phyloP scores from a whole-genome alignment of 2,329 filamentous ascomycete species.

The Ophiocordyceps camponoti-leonardi region DNA sequence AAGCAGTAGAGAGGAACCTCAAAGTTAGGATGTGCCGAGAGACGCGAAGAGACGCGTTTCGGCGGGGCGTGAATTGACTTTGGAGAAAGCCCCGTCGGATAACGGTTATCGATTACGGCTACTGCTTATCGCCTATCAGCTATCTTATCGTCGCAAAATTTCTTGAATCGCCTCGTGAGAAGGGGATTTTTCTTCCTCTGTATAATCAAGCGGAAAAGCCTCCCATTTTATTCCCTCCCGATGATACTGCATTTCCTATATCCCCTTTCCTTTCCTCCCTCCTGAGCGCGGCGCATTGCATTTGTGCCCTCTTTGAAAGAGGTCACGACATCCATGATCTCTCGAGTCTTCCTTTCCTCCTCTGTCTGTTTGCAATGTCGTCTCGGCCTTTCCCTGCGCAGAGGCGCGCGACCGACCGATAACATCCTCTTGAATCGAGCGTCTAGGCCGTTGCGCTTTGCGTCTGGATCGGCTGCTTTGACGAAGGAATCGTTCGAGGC shows the following conservation, averaged over 20 bases:
- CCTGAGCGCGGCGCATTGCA: background rate
- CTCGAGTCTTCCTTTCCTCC: slow-evolving; percentile 14
- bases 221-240: background rate
- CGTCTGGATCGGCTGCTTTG: slow-evolving; percentile 7
- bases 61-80: too few relatives aligned
- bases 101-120: too few relatives aligned
- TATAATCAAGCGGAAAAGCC: background rate
- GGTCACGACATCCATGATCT: slow-evolving; percentile 14
- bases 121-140: slow-evolving; percentile 4
- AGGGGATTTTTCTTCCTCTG: background rate
- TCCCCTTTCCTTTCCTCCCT: too few relatives aligned
- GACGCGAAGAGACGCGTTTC: too few relatives aligned
- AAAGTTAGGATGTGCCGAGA: too few relatives aligned
- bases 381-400: slow-evolving; percentile 10
- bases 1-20: too few relatives aligned
- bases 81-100: too few relatives aligned
- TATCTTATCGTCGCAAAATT: slow-evolving; percentile 13
- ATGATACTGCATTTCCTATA: too few relatives aligned
- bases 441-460: slow-evolving; percentile 6
- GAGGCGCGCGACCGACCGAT: slow-evolving; percentile 2
- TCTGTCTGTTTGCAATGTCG: slow-evolving; percentile 18
- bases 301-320: background rate
- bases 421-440: slow-evolving; percentile 2
- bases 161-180: slow-evolving; percentile 1
- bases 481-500: slow-evolving; percentile 10